phyloP scores from a whole-genome alignment of 2,329 filamentous ascomycete species.

The Penicillium oxalicum region DNA sequence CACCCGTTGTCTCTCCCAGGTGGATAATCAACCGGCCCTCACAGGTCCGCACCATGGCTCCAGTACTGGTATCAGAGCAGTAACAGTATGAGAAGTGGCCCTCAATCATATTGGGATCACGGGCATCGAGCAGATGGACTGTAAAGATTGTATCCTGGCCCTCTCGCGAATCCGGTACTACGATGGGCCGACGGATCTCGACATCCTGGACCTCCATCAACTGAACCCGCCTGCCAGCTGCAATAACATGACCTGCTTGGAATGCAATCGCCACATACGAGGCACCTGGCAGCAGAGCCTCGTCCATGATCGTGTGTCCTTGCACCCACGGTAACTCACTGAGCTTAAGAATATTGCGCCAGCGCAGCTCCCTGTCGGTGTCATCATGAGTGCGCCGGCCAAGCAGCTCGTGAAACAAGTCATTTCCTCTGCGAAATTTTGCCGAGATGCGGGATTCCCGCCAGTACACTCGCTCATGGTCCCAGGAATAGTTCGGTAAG shows the following conservation, averaged over 20 bases:
- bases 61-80: too few relatives aligned
- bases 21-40: too few relatives aligned
- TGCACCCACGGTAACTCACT: constrained; percentile 25
- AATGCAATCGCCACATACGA: constrained; percentile 27
- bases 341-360: constrained; percentile 26
- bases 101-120: too few relatives aligned
- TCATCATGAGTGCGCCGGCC: constrained; percentile 6
- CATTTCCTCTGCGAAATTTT: constrained; percentile 11
- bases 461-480: constrained; percentile 35
- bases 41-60: too few relatives aligned
- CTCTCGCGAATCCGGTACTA: too few relatives aligned
- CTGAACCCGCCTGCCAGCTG: too few relatives aligned
- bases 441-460: constrained; percentile 17
- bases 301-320: constrained; percentile 22
- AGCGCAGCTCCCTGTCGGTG: constrained; percentile 4
- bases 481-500: constrained; percentile 37
- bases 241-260: constrained; percentile 15
- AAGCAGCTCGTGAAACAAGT: constrained; percentile 14
- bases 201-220: too few relatives aligned
- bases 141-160: too few relatives aligned
- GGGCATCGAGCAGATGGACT: too few relatives aligned
- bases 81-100: too few relatives aligned
- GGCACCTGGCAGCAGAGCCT: constrained; percentile 24
- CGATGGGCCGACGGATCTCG: too few relatives aligned
- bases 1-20: too few relatives aligned